Conservation (phyloP, 2,329 filamentous ascomycete species). For the Verticillium albo-atrum region DNA sequence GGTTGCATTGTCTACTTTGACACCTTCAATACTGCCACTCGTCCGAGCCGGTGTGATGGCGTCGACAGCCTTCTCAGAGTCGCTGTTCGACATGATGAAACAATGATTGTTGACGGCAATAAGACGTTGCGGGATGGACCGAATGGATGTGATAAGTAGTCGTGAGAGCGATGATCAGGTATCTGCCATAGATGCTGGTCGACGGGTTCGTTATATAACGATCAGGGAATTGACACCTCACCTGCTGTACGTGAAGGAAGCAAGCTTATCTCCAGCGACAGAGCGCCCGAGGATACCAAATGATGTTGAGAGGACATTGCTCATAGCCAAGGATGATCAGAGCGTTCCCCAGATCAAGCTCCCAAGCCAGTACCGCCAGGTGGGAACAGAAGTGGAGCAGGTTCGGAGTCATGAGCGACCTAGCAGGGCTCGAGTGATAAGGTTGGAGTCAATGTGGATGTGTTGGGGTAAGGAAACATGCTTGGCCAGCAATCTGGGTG, state of each 20-base stretch:
- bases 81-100: conserved; percentile 5
- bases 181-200: not conserved
- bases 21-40: conserved; percentile 16
- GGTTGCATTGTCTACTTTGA: conserved; percentile 17
- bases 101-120: not conserved
- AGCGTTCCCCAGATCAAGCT: not conserved
- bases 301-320: not conserved
- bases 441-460: conserved; percentile 5
- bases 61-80: conserved; percentile 12
- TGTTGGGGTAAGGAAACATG: conserved; percentile 2
- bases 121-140: not conserved
- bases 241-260: not conserved
- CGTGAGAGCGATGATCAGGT: not conserved
- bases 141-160: not conserved
- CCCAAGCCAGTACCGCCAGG: not conserved
- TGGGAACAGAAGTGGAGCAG: not conserved
- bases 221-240: not conserved
- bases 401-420: not conserved
- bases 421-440: conserved; percentile 3
- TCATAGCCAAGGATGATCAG: not conserved
- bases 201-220: not conserved
- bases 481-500: not conserved
- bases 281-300: not conserved
- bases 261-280: not conserved
- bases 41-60: conserved; percentile 14